Conservation (phyloP, 208 protist genomes). For the Crithidia acanthocephali region DNA sequence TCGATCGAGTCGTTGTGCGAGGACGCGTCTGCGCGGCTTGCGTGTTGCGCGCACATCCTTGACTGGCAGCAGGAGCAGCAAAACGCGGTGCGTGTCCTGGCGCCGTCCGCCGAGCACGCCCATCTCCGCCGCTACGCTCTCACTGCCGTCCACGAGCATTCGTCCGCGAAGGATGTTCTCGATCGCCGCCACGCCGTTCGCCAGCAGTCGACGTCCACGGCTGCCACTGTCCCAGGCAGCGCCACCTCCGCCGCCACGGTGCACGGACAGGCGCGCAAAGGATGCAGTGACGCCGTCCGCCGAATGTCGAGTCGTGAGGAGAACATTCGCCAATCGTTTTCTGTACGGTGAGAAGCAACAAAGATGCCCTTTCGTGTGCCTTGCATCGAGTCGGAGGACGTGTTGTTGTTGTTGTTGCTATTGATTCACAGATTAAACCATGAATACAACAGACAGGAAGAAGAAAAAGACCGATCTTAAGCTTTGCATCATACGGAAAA, state of each 20-base stretch:
- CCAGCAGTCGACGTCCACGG: slow-evolving; percentile 7
- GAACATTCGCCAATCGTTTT: slow-evolving; percentile 76
- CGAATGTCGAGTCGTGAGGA: slow-evolving; percentile 74
- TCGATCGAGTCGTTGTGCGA: slow-evolving; percentile 53
- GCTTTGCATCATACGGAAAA: no score
- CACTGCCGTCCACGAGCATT: slow-evolving; percentile 26
- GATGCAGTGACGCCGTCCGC: slow-evolving; percentile 64
- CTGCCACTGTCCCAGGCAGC: slow-evolving; percentile 2
- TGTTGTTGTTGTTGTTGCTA: not conserved
- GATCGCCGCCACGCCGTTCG: slow-evolving; percentile 21
- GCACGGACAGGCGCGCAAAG: slow-evolving; percentile 55
- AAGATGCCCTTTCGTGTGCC: not conserved
- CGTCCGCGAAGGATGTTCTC: slow-evolving; percentile 13
- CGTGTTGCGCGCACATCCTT: slow-evolving; percentile 42
- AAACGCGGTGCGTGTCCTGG: slow-evolving; percentile 20
- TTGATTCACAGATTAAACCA: no score
- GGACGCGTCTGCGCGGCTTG: slow-evolving; percentile 38
- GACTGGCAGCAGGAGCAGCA: slow-evolving; percentile 16
- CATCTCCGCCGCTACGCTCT: slow-evolving; percentile 29
- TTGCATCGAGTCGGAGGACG: not conserved
- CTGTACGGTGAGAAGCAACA: slow-evolving; percentile 8
- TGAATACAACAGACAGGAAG: no score
- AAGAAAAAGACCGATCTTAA: no score
- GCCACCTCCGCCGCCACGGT: slow-evolving; percentile 16
- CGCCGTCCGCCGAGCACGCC: slow-evolving; percentile 28